Percentiles rank a stretch among this genome's conserved stretches.
Conservation (phyloP, 495 filamentous ascomycete species). For the Cryomyces antarcticus region DNA sequence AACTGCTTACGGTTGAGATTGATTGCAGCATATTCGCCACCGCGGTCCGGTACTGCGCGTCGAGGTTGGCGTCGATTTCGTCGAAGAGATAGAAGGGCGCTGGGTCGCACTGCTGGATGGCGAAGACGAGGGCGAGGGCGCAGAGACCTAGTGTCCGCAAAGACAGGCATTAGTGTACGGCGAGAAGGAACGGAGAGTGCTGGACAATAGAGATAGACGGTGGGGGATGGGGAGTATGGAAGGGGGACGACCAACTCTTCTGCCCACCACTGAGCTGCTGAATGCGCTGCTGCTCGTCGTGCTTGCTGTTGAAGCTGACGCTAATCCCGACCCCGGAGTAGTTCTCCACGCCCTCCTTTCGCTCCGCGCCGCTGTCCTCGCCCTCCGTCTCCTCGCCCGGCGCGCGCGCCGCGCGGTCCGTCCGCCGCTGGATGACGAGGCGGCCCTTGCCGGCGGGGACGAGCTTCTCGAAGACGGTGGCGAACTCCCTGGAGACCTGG, state of each 20-base stretch:
- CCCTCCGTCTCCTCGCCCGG: conserved; percentile 37
- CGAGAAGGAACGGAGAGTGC: too few relatives aligned
- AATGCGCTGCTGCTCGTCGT: conserved; percentile 94
- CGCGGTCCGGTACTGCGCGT: conserved; percentile 90
- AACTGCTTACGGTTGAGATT: conserved; percentile 4
- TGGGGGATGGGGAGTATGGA: background rate
- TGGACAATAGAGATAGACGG: too few relatives aligned
- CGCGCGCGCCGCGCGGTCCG: conserved; percentile 36
- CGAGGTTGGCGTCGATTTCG: conserved; percentile 95
- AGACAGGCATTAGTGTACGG: background rate
- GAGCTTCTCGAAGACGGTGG: conserved; percentile 79
- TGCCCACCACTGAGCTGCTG: conserved; percentile 93
- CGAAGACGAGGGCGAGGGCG: conserved; percentile 88
- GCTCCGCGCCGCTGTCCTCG: conserved; percentile 17
- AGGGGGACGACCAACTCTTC: conserved; percentile 47
- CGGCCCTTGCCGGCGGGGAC: conserved; percentile 85
- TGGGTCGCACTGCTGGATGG: conserved; percentile 94
- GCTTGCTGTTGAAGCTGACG: conserved; percentile 95
- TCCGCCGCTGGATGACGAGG: conserved; percentile 81
- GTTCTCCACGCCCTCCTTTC: conserved; percentile 64
- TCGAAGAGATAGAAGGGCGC: conserved; percentile 98
- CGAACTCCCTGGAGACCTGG: conserved; percentile 84
- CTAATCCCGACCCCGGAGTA: conserved; percentile 97
- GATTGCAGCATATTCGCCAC: conserved; percentile 65
- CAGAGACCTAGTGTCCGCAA: conserved; percentile 44